A percentile compares a stretch with the other conserved stretches of the same genome.
phyloP scores from a whole-genome alignment of 2,329 filamentous ascomycete genomes.

The Neofusicoccum cordaticola region DNA sequence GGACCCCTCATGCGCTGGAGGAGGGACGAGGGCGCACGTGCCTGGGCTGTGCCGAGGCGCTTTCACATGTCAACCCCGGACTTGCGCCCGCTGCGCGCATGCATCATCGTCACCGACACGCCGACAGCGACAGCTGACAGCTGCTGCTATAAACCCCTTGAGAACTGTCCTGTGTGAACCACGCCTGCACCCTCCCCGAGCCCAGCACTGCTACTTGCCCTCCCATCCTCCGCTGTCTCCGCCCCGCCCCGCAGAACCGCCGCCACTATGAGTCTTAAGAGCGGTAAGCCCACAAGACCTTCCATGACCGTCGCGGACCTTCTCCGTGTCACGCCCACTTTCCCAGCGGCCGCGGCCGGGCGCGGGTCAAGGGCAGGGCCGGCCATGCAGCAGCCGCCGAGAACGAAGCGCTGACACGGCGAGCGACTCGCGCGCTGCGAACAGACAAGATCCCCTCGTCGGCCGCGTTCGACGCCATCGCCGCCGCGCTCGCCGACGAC shows the following conservation, averaged over 20 bases:
- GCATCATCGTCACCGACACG: conserved; percentile 12
- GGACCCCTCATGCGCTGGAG: background rate
- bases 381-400: background rate
- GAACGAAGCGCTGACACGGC: background rate
- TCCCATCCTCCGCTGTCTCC: background rate
- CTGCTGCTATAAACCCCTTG: conserved; percentile 10
- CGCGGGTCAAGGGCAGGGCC: background rate
- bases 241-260: background rate
- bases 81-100: conserved; percentile 8
- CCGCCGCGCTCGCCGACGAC: conserved; percentile 64
- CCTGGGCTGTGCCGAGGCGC: conserved; percentile 10
- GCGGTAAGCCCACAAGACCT: conserved; percentile 51
- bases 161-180: background rate
- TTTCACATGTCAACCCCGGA: conserved; percentile 17
- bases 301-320: background rate
- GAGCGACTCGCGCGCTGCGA: background rate
- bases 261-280: conserved; percentile 66
- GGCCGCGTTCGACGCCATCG: conserved; percentile 85
- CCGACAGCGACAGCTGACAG: conserved; percentile 5
- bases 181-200: background rate
- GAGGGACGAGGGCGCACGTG: background rate
- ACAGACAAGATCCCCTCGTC: conserved; percentile 76
- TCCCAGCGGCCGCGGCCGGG: background rate
- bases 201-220: background rate
- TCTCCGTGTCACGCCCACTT: conserved; percentile 3